Conservation (phyloP, 1,284 basidiomycete species). For the Moesziomyces aphidis region DNA sequence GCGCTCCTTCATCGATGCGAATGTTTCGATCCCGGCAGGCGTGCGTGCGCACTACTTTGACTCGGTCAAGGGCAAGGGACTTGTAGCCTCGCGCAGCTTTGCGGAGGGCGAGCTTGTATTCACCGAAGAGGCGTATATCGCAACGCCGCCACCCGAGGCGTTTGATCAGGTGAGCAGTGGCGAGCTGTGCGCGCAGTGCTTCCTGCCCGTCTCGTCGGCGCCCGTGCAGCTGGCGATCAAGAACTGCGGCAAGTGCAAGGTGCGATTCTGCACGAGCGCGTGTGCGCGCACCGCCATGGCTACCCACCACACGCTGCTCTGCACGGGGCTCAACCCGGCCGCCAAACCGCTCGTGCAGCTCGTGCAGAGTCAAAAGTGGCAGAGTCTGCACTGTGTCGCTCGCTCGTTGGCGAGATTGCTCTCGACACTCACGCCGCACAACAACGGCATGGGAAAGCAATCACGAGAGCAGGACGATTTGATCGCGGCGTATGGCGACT, state of each 20-base stretch:
- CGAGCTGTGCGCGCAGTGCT: constrained; percentile 58
- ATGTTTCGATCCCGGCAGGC: constrained; percentile 42
- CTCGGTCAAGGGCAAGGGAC: constrained; percentile 81
- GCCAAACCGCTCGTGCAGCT: constrained; percentile 68
- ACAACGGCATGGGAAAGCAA: not conserved
- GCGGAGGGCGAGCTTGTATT: constrained; percentile 80
- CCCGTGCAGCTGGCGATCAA: constrained; percentile 65
- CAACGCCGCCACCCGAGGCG: constrained; percentile 56
- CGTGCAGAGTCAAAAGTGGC: constrained; percentile 46
- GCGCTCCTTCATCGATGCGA: constrained; percentile 50
- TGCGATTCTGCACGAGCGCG: constrained; percentile 81
- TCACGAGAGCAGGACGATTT: constrained; percentile 4
- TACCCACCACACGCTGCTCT: constrained; percentile 79
- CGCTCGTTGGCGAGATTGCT: constrained; percentile 23
- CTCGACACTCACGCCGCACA: constrained; percentile 10
- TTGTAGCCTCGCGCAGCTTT: constrained; percentile 78
- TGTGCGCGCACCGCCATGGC: constrained; percentile 75
- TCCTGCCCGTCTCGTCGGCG: constrained; percentile 59
- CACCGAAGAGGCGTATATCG: constrained; percentile 75
- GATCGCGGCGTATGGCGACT: constrained; percentile 14
- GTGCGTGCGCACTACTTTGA: constrained; percentile 79
- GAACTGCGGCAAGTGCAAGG: constrained; percentile 65
- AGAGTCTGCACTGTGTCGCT: constrained; percentile 37
- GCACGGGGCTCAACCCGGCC: constrained; percentile 79
- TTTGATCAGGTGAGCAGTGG: constrained; percentile 34